Evolutionary conservation across 1,139 yeast genomes (phyloP).

Genomic region (Taiozyma onychis): DNA sequence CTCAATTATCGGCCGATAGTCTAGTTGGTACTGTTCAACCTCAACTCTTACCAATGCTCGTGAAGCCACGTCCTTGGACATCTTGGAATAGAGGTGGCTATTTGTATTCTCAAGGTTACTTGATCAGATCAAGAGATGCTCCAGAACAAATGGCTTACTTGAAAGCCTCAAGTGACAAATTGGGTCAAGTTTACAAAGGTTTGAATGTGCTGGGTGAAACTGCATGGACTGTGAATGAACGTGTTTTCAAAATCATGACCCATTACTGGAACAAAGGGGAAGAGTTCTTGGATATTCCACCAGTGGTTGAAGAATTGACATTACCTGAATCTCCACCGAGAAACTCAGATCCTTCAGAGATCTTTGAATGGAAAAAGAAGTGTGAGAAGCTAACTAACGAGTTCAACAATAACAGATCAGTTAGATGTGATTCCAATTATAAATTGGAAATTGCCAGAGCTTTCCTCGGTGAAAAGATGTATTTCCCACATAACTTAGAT

Average conservation of each 20-base stretch:
- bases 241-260: slow-evolving; percentile 62
- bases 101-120: slow-evolving; percentile 50
- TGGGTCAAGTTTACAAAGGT: slow-evolving; percentile 70
- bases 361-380: slow-evolving; percentile 60
- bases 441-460: slow-evolving; percentile 95
- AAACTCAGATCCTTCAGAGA: slow-evolving; percentile 65
- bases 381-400: slow-evolving; percentile 55
- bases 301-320: slow-evolving; percentile 43
- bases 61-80: slow-evolving; percentile 84
- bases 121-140: slow-evolving; percentile 77
- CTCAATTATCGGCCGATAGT: slow-evolving; percentile 62
- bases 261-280: slow-evolving; percentile 86
- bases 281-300: slow-evolving; percentile 77
- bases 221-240: slow-evolving; percentile 86
- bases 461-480: slow-evolving; percentile 80
- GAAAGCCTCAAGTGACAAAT: slow-evolving; percentile 71
- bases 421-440: slow-evolving; percentile 90
- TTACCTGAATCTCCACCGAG: slow-evolving; percentile 63
- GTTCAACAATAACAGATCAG: slow-evolving; percentile 67
- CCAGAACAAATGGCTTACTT: slow-evolving; percentile 89
- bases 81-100: slow-evolving; percentile 82
- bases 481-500: slow-evolving; percentile 90
- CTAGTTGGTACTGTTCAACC: slow-evolving; percentile 72
- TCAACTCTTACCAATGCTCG: slow-evolving; percentile 89
- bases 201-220: slow-evolving; percentile 84